Evolutionary conservation across 306 rosid genomes (phyloP).

Genomic region (Psophocarpus tetragonolobus): DNA sequence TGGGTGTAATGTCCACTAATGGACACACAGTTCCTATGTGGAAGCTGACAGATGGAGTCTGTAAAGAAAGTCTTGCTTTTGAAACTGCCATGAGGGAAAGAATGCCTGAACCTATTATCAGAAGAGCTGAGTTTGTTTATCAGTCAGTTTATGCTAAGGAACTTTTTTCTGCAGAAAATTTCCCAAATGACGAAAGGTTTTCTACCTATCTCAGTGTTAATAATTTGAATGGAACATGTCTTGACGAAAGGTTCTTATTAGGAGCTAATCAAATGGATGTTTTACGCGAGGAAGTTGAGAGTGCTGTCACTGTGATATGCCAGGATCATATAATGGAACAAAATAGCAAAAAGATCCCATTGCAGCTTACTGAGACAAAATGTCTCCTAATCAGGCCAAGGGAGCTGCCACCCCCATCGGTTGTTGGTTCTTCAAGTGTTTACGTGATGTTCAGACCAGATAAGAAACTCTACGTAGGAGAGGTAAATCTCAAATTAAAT

Average conservation of each 20-base stretch:
- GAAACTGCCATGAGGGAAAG: constrained; percentile 95
- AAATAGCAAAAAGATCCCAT: constrained; percentile 31
- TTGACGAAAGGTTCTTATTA: constrained; percentile 15
- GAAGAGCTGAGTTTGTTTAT: constrained; percentile 81
- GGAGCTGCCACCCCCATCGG: constrained; percentile 90
- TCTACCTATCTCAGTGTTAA: constrained; percentile 39
- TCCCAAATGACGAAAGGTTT: constrained; percentile 35
- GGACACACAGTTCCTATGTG: constrained; percentile 83
- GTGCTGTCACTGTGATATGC: constrained; percentile 67
- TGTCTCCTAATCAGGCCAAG: constrained; percentile 59
- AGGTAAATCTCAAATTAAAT: constrained; percentile 68
- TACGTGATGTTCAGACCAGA: constrained; percentile 83
- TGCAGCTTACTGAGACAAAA: constrained; percentile 42
- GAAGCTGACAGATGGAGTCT: constrained; percentile 77
- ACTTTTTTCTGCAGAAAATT: constrained; percentile 34
- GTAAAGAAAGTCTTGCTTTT: constrained; percentile 95
- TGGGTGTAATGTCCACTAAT: constrained; percentile 65
- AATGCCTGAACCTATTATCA: constrained; percentile 65
- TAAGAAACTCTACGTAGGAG: constrained; percentile 74
- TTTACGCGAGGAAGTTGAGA: constrained; percentile 58
- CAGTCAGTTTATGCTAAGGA: constrained; percentile 56
- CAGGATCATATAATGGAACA: constrained; percentile 63
- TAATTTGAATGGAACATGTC: constrained; percentile 40
- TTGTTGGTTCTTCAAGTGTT: constrained; percentile 86
- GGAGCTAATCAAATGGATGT: constrained; percentile 39